phyloP scores from a whole-genome alignment of 2,329 filamentous ascomycete species.

The Blastomyces percursus region DNA sequence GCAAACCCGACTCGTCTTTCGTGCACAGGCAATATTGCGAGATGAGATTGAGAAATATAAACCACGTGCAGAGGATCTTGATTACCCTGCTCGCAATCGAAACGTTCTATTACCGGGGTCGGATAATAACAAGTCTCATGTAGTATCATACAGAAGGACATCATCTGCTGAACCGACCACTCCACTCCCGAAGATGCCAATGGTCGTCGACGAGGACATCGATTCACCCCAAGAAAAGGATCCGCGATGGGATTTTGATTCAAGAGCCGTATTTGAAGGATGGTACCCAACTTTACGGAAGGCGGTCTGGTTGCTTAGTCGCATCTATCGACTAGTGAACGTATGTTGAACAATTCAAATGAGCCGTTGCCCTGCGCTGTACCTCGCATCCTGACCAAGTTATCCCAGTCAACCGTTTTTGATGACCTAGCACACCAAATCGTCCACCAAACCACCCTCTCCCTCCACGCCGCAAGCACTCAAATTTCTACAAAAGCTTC shows the following conservation, averaged over 20 bases:
- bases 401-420: conserved; percentile 50
- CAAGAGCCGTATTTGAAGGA: conserved; percentile 45
- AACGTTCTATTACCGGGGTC: conserved; percentile 32
- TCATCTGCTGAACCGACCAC: conserved; percentile 29
- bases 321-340: conserved; percentile 59
- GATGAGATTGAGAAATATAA: conserved; percentile 58
- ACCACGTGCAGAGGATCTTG: conserved; percentile 53
- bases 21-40: conserved; percentile 51
- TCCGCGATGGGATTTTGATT: conserved; percentile 43
- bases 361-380: neutral
- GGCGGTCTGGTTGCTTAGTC: conserved; percentile 57
- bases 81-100: conserved; percentile 48
- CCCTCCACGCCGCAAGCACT: conserved; percentile 64
- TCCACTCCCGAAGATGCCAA: conserved; percentile 39
- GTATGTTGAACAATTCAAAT: conserved; percentile 26
- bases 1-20: conserved; percentile 55
- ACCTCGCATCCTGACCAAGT: conserved; percentile 13
- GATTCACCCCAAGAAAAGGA: conserved; percentile 35
- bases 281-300: conserved; percentile 59
- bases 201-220: conserved; percentile 42
- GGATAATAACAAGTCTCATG: conserved; percentile 30
- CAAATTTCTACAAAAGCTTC: conserved; percentile 53
- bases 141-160: conserved; percentile 44
- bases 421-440: conserved; percentile 68
- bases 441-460: conserved; percentile 78